Base-by-base conservation (phyloP, 768 basidiomycete genomes). In the Chalciporus pseudorubinellus region DNA sequence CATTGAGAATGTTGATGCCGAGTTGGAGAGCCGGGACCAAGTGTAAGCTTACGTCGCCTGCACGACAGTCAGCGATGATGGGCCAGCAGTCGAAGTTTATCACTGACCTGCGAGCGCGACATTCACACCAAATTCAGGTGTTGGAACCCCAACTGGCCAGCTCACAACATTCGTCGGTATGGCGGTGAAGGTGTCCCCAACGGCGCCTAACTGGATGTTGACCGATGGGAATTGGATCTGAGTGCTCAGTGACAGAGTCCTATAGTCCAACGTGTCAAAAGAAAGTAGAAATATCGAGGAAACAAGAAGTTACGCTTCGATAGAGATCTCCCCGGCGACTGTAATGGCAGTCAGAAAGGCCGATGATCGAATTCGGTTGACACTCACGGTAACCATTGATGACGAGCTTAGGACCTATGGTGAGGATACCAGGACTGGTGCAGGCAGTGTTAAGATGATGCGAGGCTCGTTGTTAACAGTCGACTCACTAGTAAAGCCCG, bases 1-100 rank as follows among this genome's bases (percentile, higher is more conserved):
- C 65, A n/a, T 56, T 56, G 16, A 67, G 58, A 1, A 67, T 55
- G 22, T 52, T 57, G 13, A 65, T 33, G 12, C 65, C 65, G 16
- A 67, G 46, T 40, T 63, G 65, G 16, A 65, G 33, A 20, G 55
- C 40, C 7, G 65, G 65, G 3, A 63, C 58, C 18, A 63, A 45
- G 46, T 63, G 65, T 12, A 61, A 46, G 18, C 51, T 57, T 1
- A 66, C 22, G 40, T 60, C 56, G 20, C 64, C 64, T 26, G 48
- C 34, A n/a, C 10, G 29, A 11, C 29, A 2, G 29, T 31, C 13
- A 31, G 29, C 10, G 29, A 13, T 1, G 29, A 12, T 12, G 11
- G 12, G 29, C 29, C 29, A 2, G 13, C 10, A 31, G 10, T 11
- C 13, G 12, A 31, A 12, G 29, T 13, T 31, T 1, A 31, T 2